Base-by-base conservation (phyloP, 441 rosid species). In the Pelargonium fulgidum region DNA sequence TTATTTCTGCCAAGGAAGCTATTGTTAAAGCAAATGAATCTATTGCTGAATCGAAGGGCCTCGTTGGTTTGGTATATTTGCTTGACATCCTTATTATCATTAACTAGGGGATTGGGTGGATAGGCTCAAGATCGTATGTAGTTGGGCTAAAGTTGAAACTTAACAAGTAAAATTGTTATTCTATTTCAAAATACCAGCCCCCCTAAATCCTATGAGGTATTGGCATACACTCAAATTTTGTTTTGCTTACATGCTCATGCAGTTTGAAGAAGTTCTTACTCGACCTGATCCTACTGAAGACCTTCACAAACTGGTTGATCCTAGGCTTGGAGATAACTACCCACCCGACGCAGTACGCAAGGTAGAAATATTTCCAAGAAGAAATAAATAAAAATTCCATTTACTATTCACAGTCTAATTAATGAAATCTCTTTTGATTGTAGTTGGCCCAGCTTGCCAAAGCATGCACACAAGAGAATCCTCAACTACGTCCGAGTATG, bases 401-500 rank as follows among this genome's bases (percentile, higher is more conserved):
- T 48, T n/a, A 1, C 16, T 17, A 48, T 48, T 48, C 17, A 13
- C n/a, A 48, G 56, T 48, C 5, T 48, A 48, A n/a, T 52, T n/a
- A n/a, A 3, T 36, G 0, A 4, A 36, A 36, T 36, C 8, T 36
- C 1, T 41, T 16, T 13, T 48, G 39, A 50, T 68, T 74, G 70
- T 88, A 93, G 98, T 86, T 93, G 89, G 88, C 91, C 47, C 92
- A 86, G 73, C 85, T 93, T 52, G 98, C 93, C 11, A 87, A 81
- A 75, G 96, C 86, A 8, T 89, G 98, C 81, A 89, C 98, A 1
- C 88, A 84, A 65, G 93, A 87, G 81, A 84, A 82, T 64, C 88
- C 96, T 11, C 92, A 84, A 62, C 76, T 80, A 56, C 85, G 96
- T 1, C 97, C 96, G 2, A 87, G 86, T 48, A 93, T 87, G 96